phyloP scores from a whole-genome alignment of 495 filamentous ascomycete genomes.

The Eremomyces bilateralis region DNA sequence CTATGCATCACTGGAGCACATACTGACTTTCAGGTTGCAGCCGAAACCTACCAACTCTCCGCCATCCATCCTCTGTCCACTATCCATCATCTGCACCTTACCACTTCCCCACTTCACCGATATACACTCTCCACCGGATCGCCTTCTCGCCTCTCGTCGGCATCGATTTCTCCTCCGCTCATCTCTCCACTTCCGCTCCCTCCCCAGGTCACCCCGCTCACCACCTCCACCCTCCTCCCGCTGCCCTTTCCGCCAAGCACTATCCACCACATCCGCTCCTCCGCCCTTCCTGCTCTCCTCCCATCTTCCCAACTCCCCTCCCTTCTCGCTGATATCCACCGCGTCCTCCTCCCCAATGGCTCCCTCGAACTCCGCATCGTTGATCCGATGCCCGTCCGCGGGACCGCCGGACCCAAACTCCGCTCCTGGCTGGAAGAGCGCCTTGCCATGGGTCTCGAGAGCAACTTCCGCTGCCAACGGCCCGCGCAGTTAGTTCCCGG shows the following conservation, averaged over 20 bases:
- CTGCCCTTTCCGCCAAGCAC: conserved; percentile 8
- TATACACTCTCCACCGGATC: background rate
- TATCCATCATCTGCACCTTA: conserved; percentile 10
- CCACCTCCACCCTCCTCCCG: conserved; percentile 3
- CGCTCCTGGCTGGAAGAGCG: conserved; percentile 13
- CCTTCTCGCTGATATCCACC: conserved; percentile 12
- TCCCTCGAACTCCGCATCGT: conserved; percentile 13
- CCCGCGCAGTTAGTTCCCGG: conserved; percentile 10
- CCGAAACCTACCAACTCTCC: conserved; percentile 12
- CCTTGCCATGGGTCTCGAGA: conserved; percentile 10
- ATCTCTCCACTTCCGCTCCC: conserved; percentile 9
- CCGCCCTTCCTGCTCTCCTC: conserved; percentile 10
- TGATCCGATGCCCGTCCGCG: conserved; percentile 11
- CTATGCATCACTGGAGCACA: too few relatives aligned
- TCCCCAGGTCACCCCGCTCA: conserved; percentile 8
- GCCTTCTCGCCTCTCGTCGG: background rate
- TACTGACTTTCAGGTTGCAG: too few relatives aligned
- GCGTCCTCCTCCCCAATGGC: conserved; percentile 12
- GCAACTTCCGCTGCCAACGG: conserved; percentile 12
- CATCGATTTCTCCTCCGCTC: conserved; percentile 6
- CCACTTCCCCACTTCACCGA: too few relatives aligned
- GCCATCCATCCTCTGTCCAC: conserved; percentile 11
- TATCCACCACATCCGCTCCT: conserved; percentile 12
- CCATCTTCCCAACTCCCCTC: conserved; percentile 10
- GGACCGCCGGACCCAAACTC: conserved; percentile 11